Conservation (phyloP, 768 basidiomycete genomes). For the Collybiopsis confluens region DNA sequence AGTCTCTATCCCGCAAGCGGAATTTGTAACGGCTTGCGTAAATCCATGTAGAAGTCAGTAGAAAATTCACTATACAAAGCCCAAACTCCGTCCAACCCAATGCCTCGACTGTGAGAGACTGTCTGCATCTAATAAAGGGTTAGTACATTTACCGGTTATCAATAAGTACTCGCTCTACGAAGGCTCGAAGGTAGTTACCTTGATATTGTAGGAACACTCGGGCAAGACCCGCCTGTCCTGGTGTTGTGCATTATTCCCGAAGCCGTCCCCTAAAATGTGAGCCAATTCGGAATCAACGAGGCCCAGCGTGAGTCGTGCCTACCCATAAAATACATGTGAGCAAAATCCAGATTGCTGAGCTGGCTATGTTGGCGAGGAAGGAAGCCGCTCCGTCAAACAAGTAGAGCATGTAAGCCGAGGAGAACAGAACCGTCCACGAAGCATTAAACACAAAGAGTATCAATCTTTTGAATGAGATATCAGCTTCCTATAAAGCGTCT, state of each 20-base stretch:
- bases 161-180: too few relatives aligned
- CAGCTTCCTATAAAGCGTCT: background rate
- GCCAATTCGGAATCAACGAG: background rate
- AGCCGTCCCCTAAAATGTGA: slow-evolving; percentile 49
- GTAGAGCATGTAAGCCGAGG: slow-evolving; percentile 68
- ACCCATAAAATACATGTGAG: slow-evolving; percentile 69
- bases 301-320: too few relatives aligned
- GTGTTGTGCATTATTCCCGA: slow-evolving; percentile 65
- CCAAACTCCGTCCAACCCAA: slow-evolving; percentile 75
- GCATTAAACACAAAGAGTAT: slow-evolving; percentile 61
- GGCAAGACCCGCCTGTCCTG: slow-evolving; percentile 57
- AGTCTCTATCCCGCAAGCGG: slow-evolving; percentile 24
- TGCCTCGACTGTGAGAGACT: slow-evolving; percentile 69
- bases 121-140: slow-evolving; percentile 67
- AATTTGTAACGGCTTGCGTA: slow-evolving; percentile 24
- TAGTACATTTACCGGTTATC: too few relatives aligned
- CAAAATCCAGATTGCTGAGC: slow-evolving; percentile 71
- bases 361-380: slow-evolving; percentile 71
- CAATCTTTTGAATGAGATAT: slow-evolving; percentile 30
- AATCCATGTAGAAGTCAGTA: slow-evolving; percentile 52
- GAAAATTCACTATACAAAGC: slow-evolving; percentile 51
- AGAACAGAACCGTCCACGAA: slow-evolving; percentile 73
- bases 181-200: too few relatives aligned
- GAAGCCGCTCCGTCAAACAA: slow-evolving; percentile 61
- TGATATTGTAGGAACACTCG: slow-evolving; percentile 47